These are phyloP conservation scores for Saccharomycopsis guyanensis DNA, from an alignment of 805 yeast species.

Conservation along the genomic window DNA sequence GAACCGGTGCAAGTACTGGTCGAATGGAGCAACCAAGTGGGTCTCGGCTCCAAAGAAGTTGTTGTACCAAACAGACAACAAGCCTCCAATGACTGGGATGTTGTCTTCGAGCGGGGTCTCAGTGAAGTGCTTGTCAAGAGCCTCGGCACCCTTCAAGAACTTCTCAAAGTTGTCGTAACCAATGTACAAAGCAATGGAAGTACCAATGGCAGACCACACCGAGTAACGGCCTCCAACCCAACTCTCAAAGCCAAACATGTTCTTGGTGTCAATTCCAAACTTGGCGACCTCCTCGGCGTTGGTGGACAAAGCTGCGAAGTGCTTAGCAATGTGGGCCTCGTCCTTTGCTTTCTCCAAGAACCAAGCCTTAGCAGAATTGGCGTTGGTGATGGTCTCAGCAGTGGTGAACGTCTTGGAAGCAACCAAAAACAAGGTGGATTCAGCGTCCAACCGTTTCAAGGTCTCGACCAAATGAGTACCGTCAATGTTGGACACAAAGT, in stretches of 20 bases:
- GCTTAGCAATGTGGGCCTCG: conserved; percentile 77
- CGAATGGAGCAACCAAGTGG: conserved; percentile 96
- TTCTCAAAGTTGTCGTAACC: conserved; percentile 91
- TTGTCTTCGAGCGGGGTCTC: conserved; percentile 81
- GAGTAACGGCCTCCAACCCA: conserved; percentile 99
- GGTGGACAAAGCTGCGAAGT: conserved; percentile 94
- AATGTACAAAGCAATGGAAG: conserved; percentile 88
- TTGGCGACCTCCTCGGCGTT: conserved; percentile 85
- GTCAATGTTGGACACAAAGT: conserved; percentile 96
- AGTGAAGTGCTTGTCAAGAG: conserved; percentile 85
- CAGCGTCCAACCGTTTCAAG: conserved; percentile 69
- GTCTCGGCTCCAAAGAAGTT: conserved; percentile 98
- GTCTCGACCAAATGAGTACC: conserved; percentile 96
- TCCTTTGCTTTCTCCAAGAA: conserved; percentile 70
- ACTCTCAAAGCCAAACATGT: conserved; percentile 96
- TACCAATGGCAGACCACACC: conserved; percentile 99
- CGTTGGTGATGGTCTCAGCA: conserved; percentile 96
- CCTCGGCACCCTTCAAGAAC: conserved; percentile 96
- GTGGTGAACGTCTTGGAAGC: conserved; percentile 99
- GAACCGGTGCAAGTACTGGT: conserved; percentile 97
- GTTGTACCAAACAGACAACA: conserved; percentile 96
- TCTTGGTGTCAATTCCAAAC: conserved; percentile 94
- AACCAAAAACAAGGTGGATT: conserved; percentile 84
- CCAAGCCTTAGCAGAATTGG: conserved; percentile 93
- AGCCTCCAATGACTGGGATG: conserved; percentile 90